Base-by-base conservation (phyloP, 2,329 filamentous ascomycete species). In the Claviceps sp. region DNA sequence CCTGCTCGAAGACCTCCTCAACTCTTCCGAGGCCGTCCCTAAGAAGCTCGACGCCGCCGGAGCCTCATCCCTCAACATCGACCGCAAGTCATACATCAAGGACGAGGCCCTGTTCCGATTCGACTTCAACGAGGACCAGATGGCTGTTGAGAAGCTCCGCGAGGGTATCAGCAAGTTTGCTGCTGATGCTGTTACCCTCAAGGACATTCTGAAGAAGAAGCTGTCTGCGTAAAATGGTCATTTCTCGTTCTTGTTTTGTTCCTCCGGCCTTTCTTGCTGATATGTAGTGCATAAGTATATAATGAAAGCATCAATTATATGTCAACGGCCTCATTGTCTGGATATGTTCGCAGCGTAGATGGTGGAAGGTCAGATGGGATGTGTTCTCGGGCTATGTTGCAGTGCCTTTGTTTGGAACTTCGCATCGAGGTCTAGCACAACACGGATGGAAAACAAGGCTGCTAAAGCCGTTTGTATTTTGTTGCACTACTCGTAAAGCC, bases 101-200 rank as follows among this genome's bases (percentile, higher is more conserved):
- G 77, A 93, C 72, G 93, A 98, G 81, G 65, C 89, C 51, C 66
- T 73, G 48, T 98, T 97, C 90, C 89, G 93, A 71, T 98, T 96
- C 78, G 86, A 90, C 74, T 95, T 98, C 84, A 98, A 98, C 81
- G 93, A 98, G 81, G 89, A 98, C 67, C 86, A 91, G 72, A 98
- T 98, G 93, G 93, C 88, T 58, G 88, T 95, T 60, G 90, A 97
- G 85, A 98, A 98, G 86, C 84, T 98, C 63, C 87, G 90, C 57
- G 93, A 98, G 76, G 93, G 93, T 74, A 98, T 98, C 79, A 94
- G 88, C 79, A 96, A 96, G 78, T 98, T 98, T 67, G 91, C 93
- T 54, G 93, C 93, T 62, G 93, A 98, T 67, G 90, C 93, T 61
- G 75, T 90, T 60, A 95, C 88, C 55, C 84, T 98, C 63, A 97